A percentile compares a stretch with the other conserved stretches of the same genome.
phyloP scores from a whole-genome alignment of 495 filamentous ascomycete genomes.

The Thozetella sp. region DNA sequence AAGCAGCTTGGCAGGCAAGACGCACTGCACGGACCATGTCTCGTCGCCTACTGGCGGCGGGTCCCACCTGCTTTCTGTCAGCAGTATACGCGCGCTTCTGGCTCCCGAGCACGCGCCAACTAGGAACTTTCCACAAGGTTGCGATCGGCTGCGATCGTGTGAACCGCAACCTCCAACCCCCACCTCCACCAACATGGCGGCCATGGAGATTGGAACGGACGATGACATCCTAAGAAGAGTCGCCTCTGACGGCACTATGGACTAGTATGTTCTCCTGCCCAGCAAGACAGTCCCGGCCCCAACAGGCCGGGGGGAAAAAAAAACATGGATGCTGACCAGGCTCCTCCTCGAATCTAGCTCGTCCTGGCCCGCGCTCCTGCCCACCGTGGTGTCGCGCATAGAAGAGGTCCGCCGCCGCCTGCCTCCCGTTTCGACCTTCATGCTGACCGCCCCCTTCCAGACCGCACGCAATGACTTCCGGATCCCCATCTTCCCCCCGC shows the following conservation, averaged over 20 bases:
- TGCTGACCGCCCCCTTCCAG: constrained; percentile 16
- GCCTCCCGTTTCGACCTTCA: not conserved
- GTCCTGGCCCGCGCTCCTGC: constrained; percentile 37
- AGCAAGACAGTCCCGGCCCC: not conserved
- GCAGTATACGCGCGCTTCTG: too few species aligned
- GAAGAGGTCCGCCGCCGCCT: constrained; percentile 29
- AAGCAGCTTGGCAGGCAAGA: too few species aligned
- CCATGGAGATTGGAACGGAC: constrained; percentile 51
- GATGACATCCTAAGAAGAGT: constrained; percentile 65
- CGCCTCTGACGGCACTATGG: constrained; percentile 68
- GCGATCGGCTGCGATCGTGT: not conserved
- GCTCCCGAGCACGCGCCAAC: constrained; percentile 3
- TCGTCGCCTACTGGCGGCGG: too few species aligned
- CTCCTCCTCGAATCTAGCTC: constrained; percentile 36
- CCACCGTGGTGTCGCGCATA: constrained; percentile 36
- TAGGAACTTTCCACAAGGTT: not conserved
- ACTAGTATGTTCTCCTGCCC: constrained; percentile 55
- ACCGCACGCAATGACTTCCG: constrained; percentile 43
- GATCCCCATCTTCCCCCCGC: constrained; percentile 38
- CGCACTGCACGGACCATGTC: too few species aligned
- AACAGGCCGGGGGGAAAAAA: not conserved
- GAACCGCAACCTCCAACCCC: constrained; percentile 7
- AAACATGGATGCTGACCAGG: constrained; percentile 11
- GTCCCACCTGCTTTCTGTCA: too few species aligned
- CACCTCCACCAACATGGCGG: constrained; percentile 26